These are phyloP conservation scores for Ogataea pini DNA, from an alignment of 805 yeast genomes.

Conservation along the genomic window DNA sequence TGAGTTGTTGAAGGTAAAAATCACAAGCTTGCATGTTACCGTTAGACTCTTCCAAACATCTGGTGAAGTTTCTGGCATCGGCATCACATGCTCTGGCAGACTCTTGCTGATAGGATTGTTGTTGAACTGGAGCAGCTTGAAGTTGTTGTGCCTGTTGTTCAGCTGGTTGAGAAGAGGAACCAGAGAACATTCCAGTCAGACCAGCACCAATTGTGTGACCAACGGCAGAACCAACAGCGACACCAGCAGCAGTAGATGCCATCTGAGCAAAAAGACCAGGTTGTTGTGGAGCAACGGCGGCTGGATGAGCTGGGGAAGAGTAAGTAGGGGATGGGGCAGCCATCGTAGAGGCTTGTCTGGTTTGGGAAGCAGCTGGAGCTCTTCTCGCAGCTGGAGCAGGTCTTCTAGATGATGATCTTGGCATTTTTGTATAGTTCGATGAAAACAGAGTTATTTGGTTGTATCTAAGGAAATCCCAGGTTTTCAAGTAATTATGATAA, in stretches of 20 bases:
- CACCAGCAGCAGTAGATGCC: conserved; percentile 99
- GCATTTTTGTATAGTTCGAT: conserved; percentile 24
- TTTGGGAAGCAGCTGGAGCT: conserved; percentile 39
- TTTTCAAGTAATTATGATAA: background rate
- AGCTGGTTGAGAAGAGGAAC: conserved; percentile 53
- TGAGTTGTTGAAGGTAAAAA: conserved; percentile 94
- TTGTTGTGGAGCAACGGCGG: conserved; percentile 52
- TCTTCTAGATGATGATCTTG: conserved; percentile 41
- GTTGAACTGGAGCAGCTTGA: conserved; percentile 21
- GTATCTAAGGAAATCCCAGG: no score
- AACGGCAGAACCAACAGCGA: conserved; percentile 95
- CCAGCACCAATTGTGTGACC: conserved; percentile 98
- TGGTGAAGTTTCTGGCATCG: conserved; percentile 93
- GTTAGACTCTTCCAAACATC: conserved; percentile 88
- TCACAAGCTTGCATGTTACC: conserved; percentile 98
- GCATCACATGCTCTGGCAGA: conserved; percentile 72
- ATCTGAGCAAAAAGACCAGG: conserved; percentile 95
- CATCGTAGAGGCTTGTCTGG: conserved; percentile 76
- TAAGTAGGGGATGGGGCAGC: conserved; percentile 51
- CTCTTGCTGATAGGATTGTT: conserved; percentile 38
- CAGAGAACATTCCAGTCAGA: conserved; percentile 83
- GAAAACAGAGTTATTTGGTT: no score
- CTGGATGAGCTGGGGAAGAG: conserved; percentile 46
- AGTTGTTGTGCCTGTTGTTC: conserved; percentile 41
- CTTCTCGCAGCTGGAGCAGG: conserved; percentile 44